Conservation (phyloP, 768 basidiomycete species). For the Amanita rubescens region DNA sequence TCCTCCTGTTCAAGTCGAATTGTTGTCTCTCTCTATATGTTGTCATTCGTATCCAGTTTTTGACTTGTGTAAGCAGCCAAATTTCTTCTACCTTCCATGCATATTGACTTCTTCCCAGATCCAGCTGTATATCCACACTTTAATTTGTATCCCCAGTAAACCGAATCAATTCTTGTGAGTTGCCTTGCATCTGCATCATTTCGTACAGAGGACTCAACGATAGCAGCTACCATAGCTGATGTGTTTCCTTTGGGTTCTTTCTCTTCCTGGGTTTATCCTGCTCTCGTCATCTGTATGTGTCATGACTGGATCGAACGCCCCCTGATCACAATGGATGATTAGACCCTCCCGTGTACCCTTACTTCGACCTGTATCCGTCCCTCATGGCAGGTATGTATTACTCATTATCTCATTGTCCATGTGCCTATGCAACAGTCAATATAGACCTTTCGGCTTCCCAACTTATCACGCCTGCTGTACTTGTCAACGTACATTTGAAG, state of each 20-base stretch:
- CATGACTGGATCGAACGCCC: background rate
- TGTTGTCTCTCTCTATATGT: background rate
- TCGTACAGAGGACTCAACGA: background rate
- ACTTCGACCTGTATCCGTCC: slow-evolving; percentile 8
- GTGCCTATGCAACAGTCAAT: background rate
- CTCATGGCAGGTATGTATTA: background rate
- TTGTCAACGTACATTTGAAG: background rate
- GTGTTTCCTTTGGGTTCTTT: too few relatives aligned
- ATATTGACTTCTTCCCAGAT: slow-evolving; percentile 4
- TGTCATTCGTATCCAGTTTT: slow-evolving; percentile 26
- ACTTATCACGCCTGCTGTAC: background rate
- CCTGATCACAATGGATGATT: background rate
- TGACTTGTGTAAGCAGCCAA: slow-evolving; percentile 22
- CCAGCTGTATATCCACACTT: slow-evolving; percentile 15
- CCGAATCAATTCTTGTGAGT: slow-evolving; percentile 1
- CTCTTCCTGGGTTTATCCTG: slow-evolving; percentile 9
- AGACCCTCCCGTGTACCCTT: slow-evolving; percentile 11
- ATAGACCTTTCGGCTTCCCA: background rate
- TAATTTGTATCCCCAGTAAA: slow-evolving; percentile 16
- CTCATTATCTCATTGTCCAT: background rate
- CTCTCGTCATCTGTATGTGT: slow-evolving; percentile 13
- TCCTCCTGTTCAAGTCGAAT: slow-evolving; percentile 1
- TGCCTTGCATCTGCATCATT: background rate
- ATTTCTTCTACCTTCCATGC: background rate
- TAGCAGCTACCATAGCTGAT: background rate